Evolutionary conservation across 495 filamentous ascomycete genomes (phyloP).

Genomic region (Podospora pseudocomata): DNA sequence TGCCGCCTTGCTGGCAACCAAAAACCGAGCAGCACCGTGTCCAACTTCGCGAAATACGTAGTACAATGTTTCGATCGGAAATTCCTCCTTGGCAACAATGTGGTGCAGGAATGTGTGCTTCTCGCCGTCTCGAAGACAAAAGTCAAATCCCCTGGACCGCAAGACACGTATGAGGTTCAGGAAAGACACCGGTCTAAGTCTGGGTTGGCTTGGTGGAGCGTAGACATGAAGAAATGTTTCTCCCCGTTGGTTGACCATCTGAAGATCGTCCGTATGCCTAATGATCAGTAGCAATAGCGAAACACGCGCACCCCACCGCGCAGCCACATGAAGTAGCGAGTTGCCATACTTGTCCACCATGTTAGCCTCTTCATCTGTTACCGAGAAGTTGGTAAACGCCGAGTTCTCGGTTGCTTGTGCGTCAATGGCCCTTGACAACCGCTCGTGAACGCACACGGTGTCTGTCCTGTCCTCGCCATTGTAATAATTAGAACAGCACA

Average conservation of each 20-base stretch:
- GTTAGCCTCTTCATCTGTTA: constrained; percentile 33
- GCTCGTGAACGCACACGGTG: constrained; percentile 27
- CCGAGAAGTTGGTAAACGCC: constrained; percentile 27
- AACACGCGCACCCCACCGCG: constrained; percentile 33
- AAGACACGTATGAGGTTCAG: constrained; percentile 32
- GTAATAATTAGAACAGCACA: constrained; percentile 28
- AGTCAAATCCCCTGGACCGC: constrained; percentile 32
- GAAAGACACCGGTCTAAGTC: constrained; percentile 29
- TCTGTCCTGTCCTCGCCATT: neutral
- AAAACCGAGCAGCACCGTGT: constrained; percentile 32
- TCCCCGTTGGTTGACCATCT: constrained; percentile 31
- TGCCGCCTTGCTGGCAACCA: constrained; percentile 31
- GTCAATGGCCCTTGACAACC: constrained; percentile 30
- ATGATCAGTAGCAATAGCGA: constrained; percentile 30
- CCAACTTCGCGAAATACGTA: constrained; percentile 33
- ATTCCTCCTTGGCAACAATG: constrained; percentile 28
- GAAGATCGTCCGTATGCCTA: constrained; percentile 31
- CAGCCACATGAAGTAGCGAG: constrained; percentile 33
- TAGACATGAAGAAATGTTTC: constrained; percentile 36
- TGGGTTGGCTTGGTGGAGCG: constrained; percentile 28
- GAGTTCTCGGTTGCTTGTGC: constrained; percentile 26
- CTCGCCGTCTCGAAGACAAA: constrained; percentile 32
- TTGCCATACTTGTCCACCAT: constrained; percentile 32
- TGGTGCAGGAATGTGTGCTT: constrained; percentile 32
- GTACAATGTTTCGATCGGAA: constrained; percentile 32